phyloP scores from a whole-genome alignment of 306 rosid genomes.

The Bauhinia variegata region DNA sequence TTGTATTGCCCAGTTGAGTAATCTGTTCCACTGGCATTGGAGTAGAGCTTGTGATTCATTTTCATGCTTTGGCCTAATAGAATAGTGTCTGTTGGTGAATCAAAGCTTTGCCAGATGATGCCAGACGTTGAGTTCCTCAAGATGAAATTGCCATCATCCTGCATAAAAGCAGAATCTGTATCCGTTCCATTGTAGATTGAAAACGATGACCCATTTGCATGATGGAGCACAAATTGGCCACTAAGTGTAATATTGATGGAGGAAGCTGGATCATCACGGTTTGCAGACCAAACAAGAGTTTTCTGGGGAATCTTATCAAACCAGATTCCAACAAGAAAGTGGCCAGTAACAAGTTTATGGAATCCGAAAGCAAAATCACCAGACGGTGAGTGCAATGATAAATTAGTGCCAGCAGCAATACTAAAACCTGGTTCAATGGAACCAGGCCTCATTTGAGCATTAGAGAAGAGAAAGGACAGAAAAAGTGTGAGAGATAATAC shows the following conservation, averaged over 20 bases:
- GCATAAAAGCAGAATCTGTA: constrained; percentile 28
- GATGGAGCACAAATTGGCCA: constrained; percentile 26
- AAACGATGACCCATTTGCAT: constrained; percentile 9
- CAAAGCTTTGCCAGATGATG: constrained; percentile 39
- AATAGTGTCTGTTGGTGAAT: constrained; percentile 43
- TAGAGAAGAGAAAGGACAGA: not conserved
- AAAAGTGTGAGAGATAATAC: not conserved
- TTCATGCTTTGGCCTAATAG: constrained; percentile 38
- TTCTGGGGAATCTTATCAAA: constrained; percentile 27
- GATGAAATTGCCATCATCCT: constrained; percentile 37
- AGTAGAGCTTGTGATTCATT: constrained; percentile 28
- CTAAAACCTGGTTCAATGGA: constrained; percentile 19
- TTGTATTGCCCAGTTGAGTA: constrained; percentile 39
- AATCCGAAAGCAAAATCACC: constrained; percentile 42
- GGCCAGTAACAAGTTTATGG: constrained; percentile 1
- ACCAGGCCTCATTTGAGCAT: not conserved
- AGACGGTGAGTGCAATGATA: constrained; percentile 40
- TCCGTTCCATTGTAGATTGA: constrained; percentile 15
- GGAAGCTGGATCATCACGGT: constrained; percentile 40
- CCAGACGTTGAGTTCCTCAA: constrained; percentile 1
- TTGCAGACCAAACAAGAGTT: constrained; percentile 46
- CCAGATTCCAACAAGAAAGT: constrained; percentile 39
- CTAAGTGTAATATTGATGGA: constrained; percentile 20
- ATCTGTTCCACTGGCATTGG: constrained; percentile 42
- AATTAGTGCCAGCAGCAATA: constrained; percentile 38